Base-by-base conservation (phyloP, 2,329 filamentous ascomycete species). In the Diaporthe ampelina region DNA sequence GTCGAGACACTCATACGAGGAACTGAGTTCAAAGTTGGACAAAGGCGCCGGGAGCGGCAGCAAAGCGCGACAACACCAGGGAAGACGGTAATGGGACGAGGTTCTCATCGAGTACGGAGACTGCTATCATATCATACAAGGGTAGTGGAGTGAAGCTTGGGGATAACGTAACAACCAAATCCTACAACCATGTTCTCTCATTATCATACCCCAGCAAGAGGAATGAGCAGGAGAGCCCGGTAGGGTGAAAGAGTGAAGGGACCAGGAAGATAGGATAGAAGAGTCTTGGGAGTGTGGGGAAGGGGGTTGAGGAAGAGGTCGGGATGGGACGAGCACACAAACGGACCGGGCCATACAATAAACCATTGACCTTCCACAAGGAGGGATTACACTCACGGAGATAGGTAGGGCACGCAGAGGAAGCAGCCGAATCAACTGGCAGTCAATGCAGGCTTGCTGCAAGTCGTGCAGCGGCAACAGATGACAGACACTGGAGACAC, bases 151-250 rank as follows among this genome's bases (percentile, higher is more conserved):
- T 45, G 67, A 79, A 57, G 74, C 24, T 72, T 54, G 73, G 57
- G 58, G 50, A 70, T 69, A 76, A 61, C 50, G 63, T 78, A 82
- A 81, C 80, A 77, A 82, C 63, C 63, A 68, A 37, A 80, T 79
- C 81, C 80, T 78, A 79, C 80, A 82, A 82, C 78, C 79, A 81
- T 80, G 76, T 82, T 80, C 78, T 75, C 77, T 76, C 75, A 78
- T 79, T 78, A 81, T 81, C 79, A 74, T 74, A 75, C 70, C 74
- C 74, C 74, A 65, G 74, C 73, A 54, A 67, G 75, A 58, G 56
- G 61, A 75, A 72, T 52, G 75, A 50, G 74, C 68, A 76, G 77
- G 61, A 76, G 72, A 77, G 78, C 75, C 45, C 57, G 57, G 57
- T 17, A 77, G 76, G 74, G 74, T 73, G 72, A 77, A 75, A 76